phyloP scores from a whole-genome alignment of 2,329 filamentous ascomycete genomes.

The Monosporascus sp. region DNA sequence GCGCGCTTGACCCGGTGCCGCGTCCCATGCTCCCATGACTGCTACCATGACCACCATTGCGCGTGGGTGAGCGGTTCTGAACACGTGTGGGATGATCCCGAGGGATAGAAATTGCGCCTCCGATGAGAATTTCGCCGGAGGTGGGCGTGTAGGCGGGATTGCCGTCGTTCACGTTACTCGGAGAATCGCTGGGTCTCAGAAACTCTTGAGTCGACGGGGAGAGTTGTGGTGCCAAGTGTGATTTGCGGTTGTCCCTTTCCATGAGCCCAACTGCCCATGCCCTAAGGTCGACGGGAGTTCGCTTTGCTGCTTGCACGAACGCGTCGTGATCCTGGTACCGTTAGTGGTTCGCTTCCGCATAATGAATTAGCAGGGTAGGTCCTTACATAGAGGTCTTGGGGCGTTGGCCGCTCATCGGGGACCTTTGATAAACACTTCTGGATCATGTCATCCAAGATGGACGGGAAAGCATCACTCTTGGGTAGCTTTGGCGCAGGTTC shows the following conservation, averaged over 20 bases:
- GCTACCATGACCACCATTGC: conserved; percentile 34
- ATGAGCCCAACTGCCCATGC: conserved; percentile 93
- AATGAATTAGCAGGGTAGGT: background rate
- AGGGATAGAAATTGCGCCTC: conserved; percentile 51
- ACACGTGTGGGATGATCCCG: conserved; percentile 40
- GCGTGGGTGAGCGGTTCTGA: conserved; percentile 47
- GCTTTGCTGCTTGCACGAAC: conserved; percentile 93
- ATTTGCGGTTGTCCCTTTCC: conserved; percentile 92
- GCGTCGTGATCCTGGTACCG: conserved; percentile 72
- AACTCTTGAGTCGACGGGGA: conserved; percentile 75
- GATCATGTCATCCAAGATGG: conserved; percentile 93
- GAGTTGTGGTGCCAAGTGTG: conserved; percentile 76
- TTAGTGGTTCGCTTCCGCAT: conserved; percentile 17
- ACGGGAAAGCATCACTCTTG: conserved; percentile 95
- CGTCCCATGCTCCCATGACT: conserved; percentile 37
- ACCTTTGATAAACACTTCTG: conserved; percentile 92
- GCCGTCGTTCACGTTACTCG: conserved; percentile 44
- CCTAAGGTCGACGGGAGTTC: conserved; percentile 88
- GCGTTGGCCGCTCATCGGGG: conserved; percentile 82
- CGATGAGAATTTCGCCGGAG: conserved; percentile 67
- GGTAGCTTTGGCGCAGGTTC: conserved; percentile 90
- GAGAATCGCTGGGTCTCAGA: conserved; percentile 59
- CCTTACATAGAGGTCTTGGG: conserved; percentile 85
- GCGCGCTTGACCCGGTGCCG: conserved; percentile 37
- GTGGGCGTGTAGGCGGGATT: conserved; percentile 55